These are phyloP conservation scores for Zygosaccharomyces siamensis DNA, from an alignment of 805 yeast genomes.

Conservation along the genomic window DNA sequence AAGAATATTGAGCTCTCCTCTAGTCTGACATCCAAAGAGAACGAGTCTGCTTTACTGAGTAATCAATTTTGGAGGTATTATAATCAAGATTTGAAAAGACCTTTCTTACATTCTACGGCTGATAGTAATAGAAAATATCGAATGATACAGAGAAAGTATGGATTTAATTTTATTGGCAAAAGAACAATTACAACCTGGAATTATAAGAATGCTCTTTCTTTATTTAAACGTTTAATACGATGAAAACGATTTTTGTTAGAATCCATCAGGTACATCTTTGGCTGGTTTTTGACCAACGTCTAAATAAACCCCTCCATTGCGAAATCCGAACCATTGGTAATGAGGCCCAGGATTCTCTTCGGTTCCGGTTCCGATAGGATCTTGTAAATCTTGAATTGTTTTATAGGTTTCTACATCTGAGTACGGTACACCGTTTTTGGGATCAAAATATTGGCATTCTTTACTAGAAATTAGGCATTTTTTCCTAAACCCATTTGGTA, in stretches of 20 bases:
- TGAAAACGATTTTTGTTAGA: constrained; percentile 31
- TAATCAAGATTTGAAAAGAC: constrained; percentile 20
- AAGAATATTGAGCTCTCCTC: constrained; percentile 11
- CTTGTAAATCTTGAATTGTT: constrained; percentile 53
- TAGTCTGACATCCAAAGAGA: background rate
- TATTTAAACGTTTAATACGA: constrained; percentile 1
- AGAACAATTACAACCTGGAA: constrained; percentile 7
- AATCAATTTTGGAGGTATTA: constrained; percentile 32
- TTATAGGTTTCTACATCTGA: constrained; percentile 76
- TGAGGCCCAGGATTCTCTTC: constrained; percentile 37
- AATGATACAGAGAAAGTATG: constrained; percentile 14
- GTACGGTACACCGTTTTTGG: constrained; percentile 82
- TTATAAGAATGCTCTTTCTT: background rate
- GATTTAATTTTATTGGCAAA: constrained; percentile 1
- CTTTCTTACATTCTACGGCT: background rate
- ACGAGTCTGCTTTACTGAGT: constrained; percentile 9
- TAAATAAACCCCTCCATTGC: constrained; percentile 46
- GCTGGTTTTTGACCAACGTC: constrained; percentile 53
- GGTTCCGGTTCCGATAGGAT: constrained; percentile 44
- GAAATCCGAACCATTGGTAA: constrained; percentile 45
- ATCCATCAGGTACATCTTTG: constrained; percentile 84
- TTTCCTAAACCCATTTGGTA: constrained; percentile 62
- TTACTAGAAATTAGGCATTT: constrained; percentile 69
- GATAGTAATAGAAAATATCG: constrained; percentile 7
- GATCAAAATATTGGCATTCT: constrained; percentile 78